phyloP scores from a whole-genome alignment of 305 asterid species.

The Rubia tinctorum region DNA sequence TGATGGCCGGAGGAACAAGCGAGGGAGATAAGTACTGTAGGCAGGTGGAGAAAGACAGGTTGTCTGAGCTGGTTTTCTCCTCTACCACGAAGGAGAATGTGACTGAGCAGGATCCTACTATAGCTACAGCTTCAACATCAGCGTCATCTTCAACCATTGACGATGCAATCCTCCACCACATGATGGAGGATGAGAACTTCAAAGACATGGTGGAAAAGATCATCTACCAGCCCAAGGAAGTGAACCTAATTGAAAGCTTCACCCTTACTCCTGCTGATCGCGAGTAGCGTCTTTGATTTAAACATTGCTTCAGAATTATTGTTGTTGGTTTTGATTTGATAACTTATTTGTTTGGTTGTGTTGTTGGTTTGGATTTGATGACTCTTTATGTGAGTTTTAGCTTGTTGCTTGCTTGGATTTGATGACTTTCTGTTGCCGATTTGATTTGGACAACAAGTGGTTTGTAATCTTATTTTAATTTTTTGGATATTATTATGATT shows the following conservation, averaged over 20 bases:
- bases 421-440: neutral
- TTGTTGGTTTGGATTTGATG: neutral
- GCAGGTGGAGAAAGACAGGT: too few relatives aligned
- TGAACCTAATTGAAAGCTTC: slow-evolving; percentile 29
- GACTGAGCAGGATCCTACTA: neutral
- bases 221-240: slow-evolving; percentile 56
- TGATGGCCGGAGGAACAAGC: too few relatives aligned
- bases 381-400: neutral
- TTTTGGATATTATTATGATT: too few relatives aligned
- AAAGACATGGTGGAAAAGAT: slow-evolving; percentile 49
- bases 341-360: too few relatives aligned
- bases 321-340: neutral
- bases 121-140: neutral
- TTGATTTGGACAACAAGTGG: neutral
- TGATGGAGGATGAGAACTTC: slow-evolving; percentile 27
- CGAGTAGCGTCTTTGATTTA: neutral
- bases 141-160: slow-evolving; percentile 19
- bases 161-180: slow-evolving; percentile 41
- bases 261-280: slow-evolving; percentile 6
- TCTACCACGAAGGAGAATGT: slow-evolving; percentile 27
- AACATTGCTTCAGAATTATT: neutral
- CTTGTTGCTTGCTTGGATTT: neutral
- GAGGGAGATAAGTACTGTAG: too few relatives aligned
- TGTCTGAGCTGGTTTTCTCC: slow-evolving; percentile 49
- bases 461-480: neutral